Evolutionary conservation across 768 basidiomycete genomes (phyloP).

Genomic region (Rhizopogon salebrosus): DNA sequence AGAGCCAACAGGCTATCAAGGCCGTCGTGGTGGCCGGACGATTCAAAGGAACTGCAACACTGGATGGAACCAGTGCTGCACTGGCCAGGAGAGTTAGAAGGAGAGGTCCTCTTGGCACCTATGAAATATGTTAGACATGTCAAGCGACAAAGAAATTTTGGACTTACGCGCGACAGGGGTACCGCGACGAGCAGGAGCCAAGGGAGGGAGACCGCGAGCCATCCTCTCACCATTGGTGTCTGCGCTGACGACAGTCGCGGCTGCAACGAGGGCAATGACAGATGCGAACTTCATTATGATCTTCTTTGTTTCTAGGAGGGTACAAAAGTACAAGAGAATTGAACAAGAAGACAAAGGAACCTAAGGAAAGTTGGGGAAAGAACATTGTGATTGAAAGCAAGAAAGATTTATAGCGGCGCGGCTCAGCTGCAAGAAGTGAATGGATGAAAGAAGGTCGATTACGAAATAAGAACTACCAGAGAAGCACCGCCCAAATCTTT

Average conservation of each 20-base stretch:
- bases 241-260: conserved; percentile 32
- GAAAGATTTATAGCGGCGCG: conserved; percentile 1
- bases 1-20: background rate
- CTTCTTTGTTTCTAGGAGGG: background rate
- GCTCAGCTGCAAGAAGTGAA: background rate
- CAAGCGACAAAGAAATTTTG: background rate
- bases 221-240: conserved; percentile 51
- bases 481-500: background rate
- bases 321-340: background rate
- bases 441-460: conserved; percentile 1
- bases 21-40: rapidly evolving
- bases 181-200: conserved; percentile 33
- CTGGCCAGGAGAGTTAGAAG: conserved; percentile 29
- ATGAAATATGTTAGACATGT: background rate
- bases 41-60: conserved; percentile 13
- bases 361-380: conserved; percentile 9
- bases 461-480: background rate
- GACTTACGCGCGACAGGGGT: conserved; percentile 30
- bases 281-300: conserved; percentile 25
- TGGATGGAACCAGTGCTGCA: conserved; percentile 14
- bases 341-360: conserved; percentile 5
- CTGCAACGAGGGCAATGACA: conserved; percentile 32
- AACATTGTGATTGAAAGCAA: background rate
- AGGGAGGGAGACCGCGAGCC: conserved; percentile 49
- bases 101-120: conserved; percentile 32